Evolutionary conservation across 164 flowering plant species (phyloP).

Genomic region (Akebia trifoliata): DNA sequence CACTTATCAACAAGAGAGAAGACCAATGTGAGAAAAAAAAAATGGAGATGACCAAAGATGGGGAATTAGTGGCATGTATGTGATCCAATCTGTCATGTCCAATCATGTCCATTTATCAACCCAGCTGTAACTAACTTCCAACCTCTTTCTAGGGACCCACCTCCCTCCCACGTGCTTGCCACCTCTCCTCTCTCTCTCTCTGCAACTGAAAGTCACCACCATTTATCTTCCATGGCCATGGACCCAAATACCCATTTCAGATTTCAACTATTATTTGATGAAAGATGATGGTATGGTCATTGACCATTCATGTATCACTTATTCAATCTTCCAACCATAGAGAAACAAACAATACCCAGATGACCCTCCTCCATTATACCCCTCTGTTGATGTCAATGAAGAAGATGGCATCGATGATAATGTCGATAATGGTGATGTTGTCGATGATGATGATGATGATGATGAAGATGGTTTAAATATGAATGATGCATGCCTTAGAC

Average conservation of each 20-base stretch:
- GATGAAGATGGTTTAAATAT: conserved; percentile 50
- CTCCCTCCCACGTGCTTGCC: conserved; percentile 22
- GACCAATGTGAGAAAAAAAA: conserved; percentile 2
- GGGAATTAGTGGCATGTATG: conserved; percentile 38
- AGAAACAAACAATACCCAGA: conserved; percentile 63
- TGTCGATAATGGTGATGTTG: conserved; percentile 15
- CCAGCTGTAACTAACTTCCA: conserved; percentile 43
- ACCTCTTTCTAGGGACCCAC: conserved; percentile 24
- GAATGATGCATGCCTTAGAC: conserved; percentile 59
- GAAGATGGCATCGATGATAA: conserved; percentile 23
- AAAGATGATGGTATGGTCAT: conserved; percentile 1
- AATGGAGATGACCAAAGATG: conserved; percentile 31
- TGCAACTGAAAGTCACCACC: conserved; percentile 4
- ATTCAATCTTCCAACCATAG: conserved; percentile 72
- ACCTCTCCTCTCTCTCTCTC: conserved; percentile 8
- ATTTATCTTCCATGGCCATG: conserved; percentile 7
- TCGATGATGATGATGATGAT: conserved; percentile 22
- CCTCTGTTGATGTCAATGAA: conserved; percentile 29
- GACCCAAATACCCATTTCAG: conserved; percentile 1
- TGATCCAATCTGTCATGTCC: conserved; percentile 41
- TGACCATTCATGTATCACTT: not conserved
- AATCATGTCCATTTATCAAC: conserved; percentile 32
- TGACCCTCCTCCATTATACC: conserved; percentile 26
- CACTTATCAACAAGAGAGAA: conserved; percentile 36
- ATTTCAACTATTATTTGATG: not conserved